Base-by-base conservation (phyloP, 345 rosid species). In the Gossypium sturtianum region DNA sequence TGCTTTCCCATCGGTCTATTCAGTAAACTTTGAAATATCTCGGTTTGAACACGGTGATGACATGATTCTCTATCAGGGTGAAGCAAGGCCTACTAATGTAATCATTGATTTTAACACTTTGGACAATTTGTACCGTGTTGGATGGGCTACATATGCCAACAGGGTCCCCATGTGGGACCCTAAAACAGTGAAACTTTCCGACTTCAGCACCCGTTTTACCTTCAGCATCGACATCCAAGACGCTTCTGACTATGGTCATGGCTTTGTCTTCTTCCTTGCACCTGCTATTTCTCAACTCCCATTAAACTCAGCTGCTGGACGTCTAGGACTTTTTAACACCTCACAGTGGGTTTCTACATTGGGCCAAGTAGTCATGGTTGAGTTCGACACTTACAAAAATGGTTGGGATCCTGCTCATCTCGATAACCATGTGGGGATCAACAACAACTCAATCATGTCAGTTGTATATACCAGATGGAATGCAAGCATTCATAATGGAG, bases 161-260 rank as follows among this genome's bases (percentile, higher is more conserved):
- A 71, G 43, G 23, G 8, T 84, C 11, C 77, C 19, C 3, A 51
- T 87, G 2, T 81, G 78, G 86, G 83, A 84, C 38, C 64, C 81
- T 5, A n/a, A 51, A 9, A 48, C 80, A 11, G 72, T 74, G 23
- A 57, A 73, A 59, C 16, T 76, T 43, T 19, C 81, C 0, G 84
- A 87, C 47, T 85, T 87, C 70, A 57, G 73, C 2, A 78, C 81
- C 12, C 79, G 20, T 76, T 85, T 85, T 68, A 43, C 84, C 44
- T 78, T 87, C 76, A 27, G 15, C n/a, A 80, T 85, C 7, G 79
- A 86, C 48, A 64, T 73, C 0, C 17, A 59, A 12, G 12, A 12
- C n/a, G 9, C 1, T 59, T 59, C 41, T 12, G n/a, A 4, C 1
- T 59, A 59, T 25, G 64, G 64, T 25, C 64, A 25, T 59, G 64